Conservation (phyloP, 257 asterid genomes). For the Phtheirospermum japonicum region DNA sequence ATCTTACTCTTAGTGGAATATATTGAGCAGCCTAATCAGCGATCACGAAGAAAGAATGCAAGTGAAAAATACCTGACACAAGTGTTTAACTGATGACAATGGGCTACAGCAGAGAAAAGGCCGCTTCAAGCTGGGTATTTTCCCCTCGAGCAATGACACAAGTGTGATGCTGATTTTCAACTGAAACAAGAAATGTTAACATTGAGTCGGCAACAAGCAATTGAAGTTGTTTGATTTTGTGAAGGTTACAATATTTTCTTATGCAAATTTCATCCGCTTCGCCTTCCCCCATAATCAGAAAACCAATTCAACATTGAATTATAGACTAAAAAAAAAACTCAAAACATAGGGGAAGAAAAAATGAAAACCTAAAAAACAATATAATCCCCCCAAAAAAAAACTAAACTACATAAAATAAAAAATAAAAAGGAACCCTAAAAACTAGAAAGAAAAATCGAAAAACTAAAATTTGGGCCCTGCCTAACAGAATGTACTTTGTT, state of each 20-base stretch:
- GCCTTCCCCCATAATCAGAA: neutral
- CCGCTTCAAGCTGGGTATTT: conserved; percentile 77
- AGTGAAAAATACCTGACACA: conserved; percentile 59
- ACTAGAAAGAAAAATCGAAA: no score
- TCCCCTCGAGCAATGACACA: conserved; percentile 66
- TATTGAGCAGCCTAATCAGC: conserved; percentile 16
- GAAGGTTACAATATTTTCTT: conserved; percentile 5
- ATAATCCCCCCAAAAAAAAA: no score
- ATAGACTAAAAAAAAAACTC: no score
- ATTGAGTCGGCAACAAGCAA: neutral
- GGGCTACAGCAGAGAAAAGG: conserved; percentile 80
- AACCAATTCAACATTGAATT: conserved; percentile 14
- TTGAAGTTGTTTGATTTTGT: neutral
- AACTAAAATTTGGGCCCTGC: no score
- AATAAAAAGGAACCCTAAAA: no score
- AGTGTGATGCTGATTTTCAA: conserved; percentile 68
- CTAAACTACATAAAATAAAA: no score
- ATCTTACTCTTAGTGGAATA: conserved; percentile 1
- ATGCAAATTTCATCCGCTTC: conserved; percentile 15
- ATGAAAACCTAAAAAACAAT: no score
- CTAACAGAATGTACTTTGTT: no score
- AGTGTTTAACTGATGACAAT: conserved; percentile 58
- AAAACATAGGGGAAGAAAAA: no score
- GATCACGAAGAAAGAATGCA: conserved; percentile 27
- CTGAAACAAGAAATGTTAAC: conserved; percentile 43